phyloP scores from a whole-genome alignment of 192 early-diverging fungal genomes.

The Gigaspora rosea region DNA sequence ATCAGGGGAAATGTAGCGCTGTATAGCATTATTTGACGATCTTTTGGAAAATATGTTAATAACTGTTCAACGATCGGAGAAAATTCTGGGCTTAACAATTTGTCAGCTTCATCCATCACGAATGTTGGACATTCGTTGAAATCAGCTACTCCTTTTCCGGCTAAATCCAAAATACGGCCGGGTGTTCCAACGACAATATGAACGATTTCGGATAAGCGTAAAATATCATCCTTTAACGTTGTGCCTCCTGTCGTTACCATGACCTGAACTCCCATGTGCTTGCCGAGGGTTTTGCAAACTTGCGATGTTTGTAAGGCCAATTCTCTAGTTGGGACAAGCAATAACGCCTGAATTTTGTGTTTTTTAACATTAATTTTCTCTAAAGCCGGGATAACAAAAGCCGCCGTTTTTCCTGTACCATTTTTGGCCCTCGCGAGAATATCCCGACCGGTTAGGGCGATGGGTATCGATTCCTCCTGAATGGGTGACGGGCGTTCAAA shows the following conservation, averaged over 20 bases:
- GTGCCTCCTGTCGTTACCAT: constrained; percentile 99
- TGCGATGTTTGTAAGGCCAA: constrained; percentile 99
- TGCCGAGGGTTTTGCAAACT: constrained; percentile 96
- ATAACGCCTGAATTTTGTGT: constrained; percentile 86
- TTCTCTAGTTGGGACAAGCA: constrained; percentile 96
- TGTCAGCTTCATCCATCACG: constrained; percentile 99
- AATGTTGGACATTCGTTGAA: constrained; percentile 87
- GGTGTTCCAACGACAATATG: constrained; percentile 98
- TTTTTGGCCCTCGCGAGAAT: constrained; percentile 97
- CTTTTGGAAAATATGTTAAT: constrained; percentile 82
- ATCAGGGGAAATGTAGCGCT: constrained; percentile 98
- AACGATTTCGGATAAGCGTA: constrained; percentile 89
- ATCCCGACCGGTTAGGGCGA: constrained; percentile 92
- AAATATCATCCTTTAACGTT: constrained; percentile 96
- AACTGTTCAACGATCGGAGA: constrained; percentile 98
- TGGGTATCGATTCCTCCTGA: constrained; percentile 98
- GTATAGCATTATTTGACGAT: constrained; percentile 95
- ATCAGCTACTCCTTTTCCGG: constrained; percentile 91
- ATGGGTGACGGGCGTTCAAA: constrained; percentile 98
- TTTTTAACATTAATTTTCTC: constrained; percentile 91
- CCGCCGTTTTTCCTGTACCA: constrained; percentile 94
- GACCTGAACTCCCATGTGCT: constrained; percentile 93
- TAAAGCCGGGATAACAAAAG: constrained; percentile 94
- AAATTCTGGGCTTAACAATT: constrained; percentile 97
- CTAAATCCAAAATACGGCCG: constrained; percentile 95